Evolutionary conservation across 2,329 filamentous ascomycete species (phyloP).

Genomic region (Lasiodiplodia theobromae): DNA sequence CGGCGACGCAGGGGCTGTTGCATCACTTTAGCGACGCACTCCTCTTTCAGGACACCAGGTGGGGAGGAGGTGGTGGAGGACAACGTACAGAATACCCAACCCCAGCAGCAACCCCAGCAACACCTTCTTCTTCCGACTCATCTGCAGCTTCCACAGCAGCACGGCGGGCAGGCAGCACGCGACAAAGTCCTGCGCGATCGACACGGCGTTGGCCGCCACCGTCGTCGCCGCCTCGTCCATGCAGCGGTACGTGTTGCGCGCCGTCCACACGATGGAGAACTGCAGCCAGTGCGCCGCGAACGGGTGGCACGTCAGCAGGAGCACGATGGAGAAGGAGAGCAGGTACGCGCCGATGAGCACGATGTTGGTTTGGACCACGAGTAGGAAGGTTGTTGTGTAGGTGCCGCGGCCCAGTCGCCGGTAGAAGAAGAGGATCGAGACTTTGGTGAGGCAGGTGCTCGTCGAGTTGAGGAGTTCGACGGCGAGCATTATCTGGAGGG

Average conservation of each 20-base stretch:
- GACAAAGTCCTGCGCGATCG: constrained; percentile 50
- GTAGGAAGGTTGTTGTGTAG: constrained; percentile 46
- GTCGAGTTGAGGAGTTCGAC: constrained; percentile 40
- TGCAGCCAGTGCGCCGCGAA: constrained; percentile 51
- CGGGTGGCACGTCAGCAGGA: constrained; percentile 49
- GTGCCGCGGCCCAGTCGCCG: constrained; percentile 48
- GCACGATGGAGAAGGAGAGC: constrained; percentile 45
- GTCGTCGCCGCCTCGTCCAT: constrained; percentile 48
- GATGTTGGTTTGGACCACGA: constrained; percentile 48
- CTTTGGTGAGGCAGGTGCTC: constrained; percentile 41
- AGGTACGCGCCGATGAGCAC: constrained; percentile 48
- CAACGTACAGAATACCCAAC: constrained; percentile 51
- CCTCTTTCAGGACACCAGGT: no score
- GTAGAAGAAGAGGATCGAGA: constrained; percentile 51
- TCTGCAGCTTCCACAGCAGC: constrained; percentile 53
- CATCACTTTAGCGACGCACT: no score
- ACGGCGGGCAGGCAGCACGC: constrained; percentile 52
- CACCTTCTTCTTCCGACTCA: constrained; percentile 53
- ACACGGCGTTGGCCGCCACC: constrained; percentile 49
- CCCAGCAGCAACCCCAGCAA: constrained; percentile 54
- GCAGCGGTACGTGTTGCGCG: constrained; percentile 36
- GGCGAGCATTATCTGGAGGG: constrained; percentile 33
- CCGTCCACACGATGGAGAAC: constrained; percentile 38
- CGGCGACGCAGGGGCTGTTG: constrained; percentile 43
- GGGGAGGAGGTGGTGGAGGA: no score